Evolutionary conservation across 106 monocot genomes (phyloP), one percentile per base, ranked within the genome.

Genomic region (Cymbidium sinense): DNA sequence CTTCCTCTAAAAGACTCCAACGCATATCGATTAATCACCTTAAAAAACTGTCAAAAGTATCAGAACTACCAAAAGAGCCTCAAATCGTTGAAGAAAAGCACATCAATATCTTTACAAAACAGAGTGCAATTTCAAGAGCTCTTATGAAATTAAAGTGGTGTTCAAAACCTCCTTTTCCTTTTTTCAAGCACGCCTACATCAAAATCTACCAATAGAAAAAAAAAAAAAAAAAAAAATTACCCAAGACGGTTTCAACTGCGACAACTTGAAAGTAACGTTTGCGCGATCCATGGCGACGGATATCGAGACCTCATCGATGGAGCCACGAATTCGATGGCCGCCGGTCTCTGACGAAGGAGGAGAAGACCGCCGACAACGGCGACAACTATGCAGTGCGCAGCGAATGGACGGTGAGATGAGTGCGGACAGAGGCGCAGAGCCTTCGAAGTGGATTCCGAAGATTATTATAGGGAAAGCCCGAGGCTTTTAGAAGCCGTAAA

Each of bases 321-420:
- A 67, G 31, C 67, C 67, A 27, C 61, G 61, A 25, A 62, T 9
- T 62, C 23, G 61, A 23, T 25, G 27, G 11, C 61, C 61, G 8
- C 61, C 61, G 9, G 61, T n/a, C 61, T 62, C 61, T 9, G 61
- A 62, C 25, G 61, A 62, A 62, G 61, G 33, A 31, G 67, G 29
- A 31, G 29, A 8, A 29, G 67, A 67, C 67, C 67, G 67, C 67
- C 67, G 67, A 67, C 67, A 64, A 33, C 67, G 29, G 33, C 29
- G 25, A 33, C 18, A 67, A 33, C 21, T 15, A 64, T 27, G 64
- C 64, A 10, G 3, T 5, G 64, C 23, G 64, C 12, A 23, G 23
- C 58, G 20, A 58, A 67, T 67, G 67, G 31, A 67, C 67, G 67
- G 67, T 30, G 31, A 67, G 33, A 67, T 67, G 17, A 31, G 13